Evolutionary conservation across 2,329 filamentous ascomycete species (phyloP).

Genomic region (Penicillium sp.): DNA sequence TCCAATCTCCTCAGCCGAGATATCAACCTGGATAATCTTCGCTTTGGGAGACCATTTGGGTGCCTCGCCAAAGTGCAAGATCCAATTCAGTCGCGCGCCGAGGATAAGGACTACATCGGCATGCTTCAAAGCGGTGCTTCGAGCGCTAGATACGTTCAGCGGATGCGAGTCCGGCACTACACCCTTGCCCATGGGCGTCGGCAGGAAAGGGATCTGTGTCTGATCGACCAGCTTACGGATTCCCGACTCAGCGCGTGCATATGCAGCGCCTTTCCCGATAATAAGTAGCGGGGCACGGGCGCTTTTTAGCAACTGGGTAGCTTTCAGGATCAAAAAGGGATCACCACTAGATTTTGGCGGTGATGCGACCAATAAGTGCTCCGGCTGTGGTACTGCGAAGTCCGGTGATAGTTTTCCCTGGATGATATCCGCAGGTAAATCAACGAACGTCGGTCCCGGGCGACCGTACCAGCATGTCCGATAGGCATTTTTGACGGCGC

Average conservation of each 20-base stretch:
- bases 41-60: conserved; percentile 59
- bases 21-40: conserved; percentile 62
- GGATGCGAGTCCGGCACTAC: conserved; percentile 60
- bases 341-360: conserved; percentile 54
- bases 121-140: conserved; percentile 58
- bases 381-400: conserved; percentile 30
- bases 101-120: conserved; percentile 62
- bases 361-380: conserved; percentile 37
- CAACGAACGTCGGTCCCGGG: conserved; percentile 59
- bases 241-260: conserved; percentile 54
- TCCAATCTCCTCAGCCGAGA: conserved; percentile 59
- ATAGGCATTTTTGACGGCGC: conserved; percentile 57
- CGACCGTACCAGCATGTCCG: conserved; percentile 59
- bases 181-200: conserved; percentile 65
- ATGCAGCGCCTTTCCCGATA: conserved; percentile 62
- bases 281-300: conserved; percentile 59
- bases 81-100: conserved; percentile 63
- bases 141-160: conserved; percentile 58
- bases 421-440: conserved; percentile 62
- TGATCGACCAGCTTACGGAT: conserved; percentile 53
- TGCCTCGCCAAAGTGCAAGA: conserved; percentile 60
- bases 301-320: conserved; percentile 51
- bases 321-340: conserved; percentile 46
- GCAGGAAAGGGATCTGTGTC: conserved; percentile 60
- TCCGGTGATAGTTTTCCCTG: conserved; percentile 42